Evolutionary conservation across 495 filamentous ascomycete genomes (phyloP).

Genomic region (Podospora anserina): DNA sequence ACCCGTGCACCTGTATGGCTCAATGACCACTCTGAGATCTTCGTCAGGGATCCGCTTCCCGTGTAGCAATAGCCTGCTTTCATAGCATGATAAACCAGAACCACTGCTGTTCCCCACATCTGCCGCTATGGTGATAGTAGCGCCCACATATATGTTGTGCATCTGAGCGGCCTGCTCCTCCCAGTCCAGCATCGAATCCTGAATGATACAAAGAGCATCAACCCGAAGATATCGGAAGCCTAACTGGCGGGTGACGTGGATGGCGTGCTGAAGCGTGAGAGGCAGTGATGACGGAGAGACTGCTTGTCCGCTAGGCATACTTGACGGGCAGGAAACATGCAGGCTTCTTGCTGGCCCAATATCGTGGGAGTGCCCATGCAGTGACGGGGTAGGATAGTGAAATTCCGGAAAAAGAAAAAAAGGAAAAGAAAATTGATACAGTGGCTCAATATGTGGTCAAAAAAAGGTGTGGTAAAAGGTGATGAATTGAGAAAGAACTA

Average conservation of each 20-base stretch:
- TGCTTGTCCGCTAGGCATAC: not conserved
- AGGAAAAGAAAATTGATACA: no score
- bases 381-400: no score
- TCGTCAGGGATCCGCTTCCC: not conserved
- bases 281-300: not conserved
- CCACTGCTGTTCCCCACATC: not conserved
- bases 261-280: not conserved
- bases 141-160: not conserved
- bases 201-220: not conserved
- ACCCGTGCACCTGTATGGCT: not conserved
- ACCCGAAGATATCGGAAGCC: not conserved
- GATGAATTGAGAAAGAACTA: no score
- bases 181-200: not conserved
- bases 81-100: not conserved
- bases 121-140: not conserved
- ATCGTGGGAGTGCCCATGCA: no score
- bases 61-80: not conserved
- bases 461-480: no score
- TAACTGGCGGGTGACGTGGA: not conserved
- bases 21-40: not conserved
- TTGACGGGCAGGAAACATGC: not conserved
- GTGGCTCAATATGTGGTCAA: no score
- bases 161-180: not conserved
- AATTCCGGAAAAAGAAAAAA: no score
- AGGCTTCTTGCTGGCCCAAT: not conserved